Evolutionary conservation across 805 yeast species (phyloP).

Genomic region (Saccharomycopsis selenospora): DNA sequence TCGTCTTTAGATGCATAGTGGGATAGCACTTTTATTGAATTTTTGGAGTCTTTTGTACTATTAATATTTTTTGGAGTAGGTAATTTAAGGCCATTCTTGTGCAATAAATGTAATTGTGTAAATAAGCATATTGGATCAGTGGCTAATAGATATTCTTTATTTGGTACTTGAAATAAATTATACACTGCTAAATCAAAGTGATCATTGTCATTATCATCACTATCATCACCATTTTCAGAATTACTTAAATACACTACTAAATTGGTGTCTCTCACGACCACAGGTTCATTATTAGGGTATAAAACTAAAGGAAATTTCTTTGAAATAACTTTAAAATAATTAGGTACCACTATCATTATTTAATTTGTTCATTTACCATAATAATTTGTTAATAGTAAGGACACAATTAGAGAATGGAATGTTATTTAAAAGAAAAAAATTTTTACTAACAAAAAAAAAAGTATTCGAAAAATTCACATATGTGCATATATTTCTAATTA

Average conservation of each 20-base stretch:
- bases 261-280: neutral
- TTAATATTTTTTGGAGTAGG: neutral
- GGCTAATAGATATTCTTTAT: conserved; percentile 9
- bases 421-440: too few species aligned
- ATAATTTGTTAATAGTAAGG: too few species aligned
- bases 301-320: neutral
- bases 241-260: neutral
- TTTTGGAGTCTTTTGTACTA: neutral
- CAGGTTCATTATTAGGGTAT: neutral
- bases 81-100: conserved; percentile 7
- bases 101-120: conserved; percentile 10
- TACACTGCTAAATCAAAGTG: conserved; percentile 16
- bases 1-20: conserved; percentile 39
- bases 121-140: conserved; percentile 21
- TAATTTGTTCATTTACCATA: too few species aligned
- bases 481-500: too few species aligned
- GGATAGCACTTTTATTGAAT: conserved; percentile 28
- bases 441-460: too few species aligned
- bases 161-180: conserved; percentile 7
- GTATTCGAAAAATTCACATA: too few species aligned
- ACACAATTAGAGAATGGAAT: too few species aligned
- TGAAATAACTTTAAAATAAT: neutral
- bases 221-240: neutral
- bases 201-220: neutral
- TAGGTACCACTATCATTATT: neutral